These are phyloP conservation scores for Fusarium burgessii DNA, from an alignment of 2,329 filamentous ascomycete species.

Conservation along the genomic window DNA sequence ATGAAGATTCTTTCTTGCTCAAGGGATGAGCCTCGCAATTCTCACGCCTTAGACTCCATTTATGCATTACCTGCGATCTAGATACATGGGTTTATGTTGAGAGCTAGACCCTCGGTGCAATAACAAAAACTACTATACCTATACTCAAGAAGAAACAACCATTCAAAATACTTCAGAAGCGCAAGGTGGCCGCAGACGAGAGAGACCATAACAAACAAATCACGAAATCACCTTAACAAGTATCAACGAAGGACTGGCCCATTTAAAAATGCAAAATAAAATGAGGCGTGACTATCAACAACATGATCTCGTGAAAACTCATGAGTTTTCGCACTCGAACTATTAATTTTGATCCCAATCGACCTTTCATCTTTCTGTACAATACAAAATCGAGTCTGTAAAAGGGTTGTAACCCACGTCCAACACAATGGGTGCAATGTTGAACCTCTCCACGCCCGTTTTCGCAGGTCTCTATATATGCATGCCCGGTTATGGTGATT, in stretches of 20 bases:
- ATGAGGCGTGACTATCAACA: conserved; percentile 31
- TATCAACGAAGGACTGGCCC: neutral
- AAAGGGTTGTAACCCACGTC: conserved; percentile 9
- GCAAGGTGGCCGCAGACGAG: neutral
- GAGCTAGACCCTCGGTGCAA: neutral
- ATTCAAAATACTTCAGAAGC: neutral
- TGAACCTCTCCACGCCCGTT: conserved; percentile 2
- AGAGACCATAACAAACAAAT: neutral
- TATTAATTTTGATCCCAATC: conserved; percentile 28
- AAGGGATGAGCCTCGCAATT: neutral
- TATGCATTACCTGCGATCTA: neutral
- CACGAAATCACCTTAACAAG: neutral
- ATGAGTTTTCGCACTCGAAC: conserved; percentile 12
- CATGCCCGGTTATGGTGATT: conserved; percentile 24
- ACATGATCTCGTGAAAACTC: conserved; percentile 24
- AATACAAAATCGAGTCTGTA: conserved; percentile 6
- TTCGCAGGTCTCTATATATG: conserved; percentile 21
- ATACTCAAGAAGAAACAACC: too few species aligned
- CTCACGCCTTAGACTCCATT: neutral
- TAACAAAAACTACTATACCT: too few species aligned
- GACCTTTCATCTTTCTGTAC: neutral
- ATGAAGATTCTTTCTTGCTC: neutral
- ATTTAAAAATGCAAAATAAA: conserved; percentile 6
- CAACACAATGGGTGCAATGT: conserved; percentile 14
- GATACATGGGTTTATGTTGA: neutral